Conservation (phyloP, 257 asterid species). For the Solanum etuberosum region DNA sequence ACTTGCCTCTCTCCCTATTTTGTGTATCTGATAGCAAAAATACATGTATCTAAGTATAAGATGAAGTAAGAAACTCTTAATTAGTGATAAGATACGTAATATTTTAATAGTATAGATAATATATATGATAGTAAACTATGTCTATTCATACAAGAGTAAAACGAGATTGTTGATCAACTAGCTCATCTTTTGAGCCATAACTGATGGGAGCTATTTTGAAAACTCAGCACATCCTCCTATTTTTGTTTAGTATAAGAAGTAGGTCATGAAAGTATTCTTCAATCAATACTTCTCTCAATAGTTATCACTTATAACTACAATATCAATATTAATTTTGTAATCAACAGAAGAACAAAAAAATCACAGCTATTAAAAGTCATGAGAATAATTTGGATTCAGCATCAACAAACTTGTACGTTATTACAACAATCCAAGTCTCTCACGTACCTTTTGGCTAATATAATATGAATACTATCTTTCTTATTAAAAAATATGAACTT, state of each 20-base stretch:
- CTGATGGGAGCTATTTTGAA: neutral
- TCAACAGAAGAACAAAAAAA: neutral
- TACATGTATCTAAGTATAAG: neutral
- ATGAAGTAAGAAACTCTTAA: neutral
- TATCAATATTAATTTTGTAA: no score
- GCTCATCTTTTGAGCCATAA: neutral
- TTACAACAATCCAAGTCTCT: no score
- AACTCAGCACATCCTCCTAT: neutral
- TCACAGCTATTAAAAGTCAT: neutral
- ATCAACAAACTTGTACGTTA: no score
- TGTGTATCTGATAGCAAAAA: neutral
- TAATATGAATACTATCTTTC: neutral
- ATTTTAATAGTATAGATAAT: no score
- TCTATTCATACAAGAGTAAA: no score
- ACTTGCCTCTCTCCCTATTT: neutral
- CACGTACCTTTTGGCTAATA: no score
- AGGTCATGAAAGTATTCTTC: neutral
- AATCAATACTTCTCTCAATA: neutral
- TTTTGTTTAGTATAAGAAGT: neutral
- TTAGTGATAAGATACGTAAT: no score
- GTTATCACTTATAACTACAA: no score
- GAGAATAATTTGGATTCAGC: no score
- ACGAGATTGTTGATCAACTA: neutral
- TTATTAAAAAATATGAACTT: no score
- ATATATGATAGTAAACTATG: neutral